Conservation (phyloP, 805 yeast genomes). For the Cyberlindnera petersonii region DNA sequence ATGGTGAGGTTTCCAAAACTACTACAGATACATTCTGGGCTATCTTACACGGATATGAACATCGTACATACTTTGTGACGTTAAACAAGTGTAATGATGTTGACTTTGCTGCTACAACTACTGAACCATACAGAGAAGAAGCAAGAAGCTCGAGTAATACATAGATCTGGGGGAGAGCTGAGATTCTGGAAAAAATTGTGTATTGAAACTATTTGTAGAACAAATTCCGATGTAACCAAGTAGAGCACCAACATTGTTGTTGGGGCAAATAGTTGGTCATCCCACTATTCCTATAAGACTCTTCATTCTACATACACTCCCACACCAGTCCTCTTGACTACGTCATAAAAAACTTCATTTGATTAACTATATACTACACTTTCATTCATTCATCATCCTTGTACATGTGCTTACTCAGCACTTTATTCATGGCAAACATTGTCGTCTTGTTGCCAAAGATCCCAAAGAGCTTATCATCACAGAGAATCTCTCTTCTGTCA, state of each 20-base stretch:
- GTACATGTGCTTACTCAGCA: constrained; percentile 47
- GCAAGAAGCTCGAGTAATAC: too few relatives aligned
- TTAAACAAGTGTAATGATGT: constrained; percentile 31
- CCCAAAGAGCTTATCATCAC: constrained; percentile 53
- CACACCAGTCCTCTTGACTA: too few relatives aligned
- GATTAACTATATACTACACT: neutral
- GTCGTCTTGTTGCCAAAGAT: constrained; percentile 59
- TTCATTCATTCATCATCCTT: constrained; percentile 27
- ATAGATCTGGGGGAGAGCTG: too few relatives aligned
- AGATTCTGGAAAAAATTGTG: too few relatives aligned
- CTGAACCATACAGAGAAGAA: neutral
- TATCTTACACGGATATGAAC: constrained; percentile 34
- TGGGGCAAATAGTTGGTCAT: too few relatives aligned
- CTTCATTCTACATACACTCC: neutral
- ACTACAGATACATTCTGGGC: constrained; percentile 8
- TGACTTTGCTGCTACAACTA: too few relatives aligned
- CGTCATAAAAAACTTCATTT: too few relatives aligned
- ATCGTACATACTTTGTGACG: constrained; percentile 34
- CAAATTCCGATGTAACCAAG: too few relatives aligned
- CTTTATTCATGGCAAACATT: constrained; percentile 56
- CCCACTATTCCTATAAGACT: too few relatives aligned
- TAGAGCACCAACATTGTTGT: too few relatives aligned
- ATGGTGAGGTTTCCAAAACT: neutral
- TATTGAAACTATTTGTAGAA: too few relatives aligned
- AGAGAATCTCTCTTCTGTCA: constrained; percentile 60